phyloP scores from a whole-genome alignment of 495 filamentous ascomycete genomes.

The Trichoderma orchidacearum region DNA sequence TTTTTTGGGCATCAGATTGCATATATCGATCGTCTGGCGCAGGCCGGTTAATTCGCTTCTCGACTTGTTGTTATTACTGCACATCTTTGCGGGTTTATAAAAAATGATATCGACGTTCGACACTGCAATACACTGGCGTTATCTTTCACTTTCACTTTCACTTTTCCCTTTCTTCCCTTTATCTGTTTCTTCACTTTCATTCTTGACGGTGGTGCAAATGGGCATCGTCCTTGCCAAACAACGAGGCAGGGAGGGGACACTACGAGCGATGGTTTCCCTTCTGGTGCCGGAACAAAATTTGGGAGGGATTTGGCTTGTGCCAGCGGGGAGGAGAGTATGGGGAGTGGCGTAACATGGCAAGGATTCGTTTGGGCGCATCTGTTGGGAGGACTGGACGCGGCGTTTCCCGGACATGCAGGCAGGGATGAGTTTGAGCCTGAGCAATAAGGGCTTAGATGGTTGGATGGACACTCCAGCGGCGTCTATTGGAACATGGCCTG shows the following conservation, averaged over 20 bases:
- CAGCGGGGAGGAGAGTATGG: not conserved
- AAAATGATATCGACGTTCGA: not conserved
- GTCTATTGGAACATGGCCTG: not conserved
- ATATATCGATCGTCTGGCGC: not conserved
- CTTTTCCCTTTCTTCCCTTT: not conserved
- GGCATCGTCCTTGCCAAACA: too few relatives aligned
- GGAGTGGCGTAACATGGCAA: not conserved
- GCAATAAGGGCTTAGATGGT: too few relatives aligned
- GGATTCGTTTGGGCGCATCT: not conserved
- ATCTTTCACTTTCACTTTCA: too few relatives aligned
- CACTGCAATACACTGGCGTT: conserved; percentile 1
- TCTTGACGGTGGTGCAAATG: too few relatives aligned
- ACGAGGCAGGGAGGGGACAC: not conserved
- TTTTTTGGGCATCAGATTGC: not conserved
- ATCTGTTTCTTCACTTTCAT: not conserved
- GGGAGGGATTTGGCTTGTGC: not conserved
- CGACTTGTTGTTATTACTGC: not conserved
- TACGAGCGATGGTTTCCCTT: not conserved
- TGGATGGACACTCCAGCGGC: too few relatives aligned
- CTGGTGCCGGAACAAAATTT: not conserved
- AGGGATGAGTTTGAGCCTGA: not conserved
- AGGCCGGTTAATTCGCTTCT: not conserved
- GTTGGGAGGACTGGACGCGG: not conserved
- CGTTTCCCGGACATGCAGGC: not conserved
- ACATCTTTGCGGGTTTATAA: not conserved